These are phyloP conservation scores for Proliferodiscus dingleyae DNA, from an alignment of 2,329 filamentous ascomycete species.

Conservation along the genomic window DNA sequence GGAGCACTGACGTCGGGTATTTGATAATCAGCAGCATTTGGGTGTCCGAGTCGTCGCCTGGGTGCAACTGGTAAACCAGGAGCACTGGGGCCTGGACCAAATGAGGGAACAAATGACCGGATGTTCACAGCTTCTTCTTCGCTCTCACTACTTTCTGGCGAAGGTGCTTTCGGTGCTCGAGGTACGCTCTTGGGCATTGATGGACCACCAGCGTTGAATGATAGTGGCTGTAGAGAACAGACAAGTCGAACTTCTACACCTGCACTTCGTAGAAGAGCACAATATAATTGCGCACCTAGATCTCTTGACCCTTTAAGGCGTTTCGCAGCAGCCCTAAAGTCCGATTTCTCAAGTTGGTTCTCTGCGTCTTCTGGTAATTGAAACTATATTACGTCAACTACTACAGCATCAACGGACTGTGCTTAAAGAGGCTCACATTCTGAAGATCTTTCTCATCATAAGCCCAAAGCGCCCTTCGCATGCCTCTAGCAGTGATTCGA, in stretches of 20 bases:
- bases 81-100: constrained; percentile 7
- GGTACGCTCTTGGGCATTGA: constrained; percentile 31
- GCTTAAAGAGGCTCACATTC: constrained; percentile 40
- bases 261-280: constrained; percentile 76
- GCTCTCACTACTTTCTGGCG: constrained; percentile 31
- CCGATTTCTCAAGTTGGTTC: constrained; percentile 60
- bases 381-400: constrained; percentile 16
- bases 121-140: constrained; percentile 19
- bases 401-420: neutral
- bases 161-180: constrained; percentile 20
- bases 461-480: constrained; percentile 70
- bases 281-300: constrained; percentile 85
- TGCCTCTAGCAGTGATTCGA: constrained; percentile 63
- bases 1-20: constrained; percentile 40
- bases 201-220: constrained; percentile 37
- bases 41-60: constrained; percentile 30
- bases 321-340: constrained; percentile 66
- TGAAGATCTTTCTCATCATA: constrained; percentile 58
- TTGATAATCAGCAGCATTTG: constrained; percentile 45
- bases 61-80: constrained; percentile 18
- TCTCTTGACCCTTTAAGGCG: constrained; percentile 78
- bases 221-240: constrained; percentile 80
- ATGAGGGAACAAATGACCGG: constrained; percentile 8
- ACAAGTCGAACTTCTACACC: constrained; percentile 79
- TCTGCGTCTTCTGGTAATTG: constrained; percentile 43